Percentiles rank a stretch among this genome's conserved stretches.
Conservation (phyloP, 352 stramenopile species). For the Globisporangium parvum region DNA sequence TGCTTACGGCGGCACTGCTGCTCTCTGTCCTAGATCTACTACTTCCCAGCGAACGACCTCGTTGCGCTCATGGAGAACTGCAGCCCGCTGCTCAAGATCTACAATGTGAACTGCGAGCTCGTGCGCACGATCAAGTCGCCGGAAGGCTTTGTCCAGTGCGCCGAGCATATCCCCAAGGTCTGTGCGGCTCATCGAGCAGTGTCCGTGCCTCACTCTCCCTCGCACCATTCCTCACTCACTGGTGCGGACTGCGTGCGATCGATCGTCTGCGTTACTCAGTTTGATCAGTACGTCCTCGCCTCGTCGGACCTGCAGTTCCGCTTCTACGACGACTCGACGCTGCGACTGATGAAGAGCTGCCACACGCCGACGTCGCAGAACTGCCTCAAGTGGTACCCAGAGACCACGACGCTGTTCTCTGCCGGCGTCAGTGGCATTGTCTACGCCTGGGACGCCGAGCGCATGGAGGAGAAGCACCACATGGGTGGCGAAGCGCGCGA, state of each 20-base stretch:
- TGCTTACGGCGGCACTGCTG: too few species aligned
- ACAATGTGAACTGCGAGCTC: conserved; percentile 76
- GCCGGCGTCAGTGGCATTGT: conserved; percentile 77
- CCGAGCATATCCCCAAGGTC: conserved; percentile 65
- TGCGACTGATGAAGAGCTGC: conserved; percentile 70
- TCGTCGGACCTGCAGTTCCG: conserved; percentile 77
- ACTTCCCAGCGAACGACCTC: conserved; percentile 62
- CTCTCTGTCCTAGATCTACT: conserved; percentile 77
- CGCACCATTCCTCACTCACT: not conserved
- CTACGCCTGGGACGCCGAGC: conserved; percentile 80
- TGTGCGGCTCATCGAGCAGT: not conserved
- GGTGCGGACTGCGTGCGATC: not conserved
- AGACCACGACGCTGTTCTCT: conserved; percentile 68
- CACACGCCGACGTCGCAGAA: conserved; percentile 77
- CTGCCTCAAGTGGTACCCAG: conserved; percentile 76
- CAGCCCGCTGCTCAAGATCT: conserved; percentile 73
- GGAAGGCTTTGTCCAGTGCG: conserved; percentile 72
- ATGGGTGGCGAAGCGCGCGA: conserved; percentile 63
- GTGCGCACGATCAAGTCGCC: conserved; percentile 50
- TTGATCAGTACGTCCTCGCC: conserved; percentile 73
- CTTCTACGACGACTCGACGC: conserved; percentile 76
- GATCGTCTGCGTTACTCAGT: conserved; percentile 14
- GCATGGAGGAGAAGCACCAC: conserved; percentile 80
- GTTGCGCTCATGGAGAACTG: conserved; percentile 74
- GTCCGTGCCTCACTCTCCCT: not conserved